Percentiles rank a stretch among this genome's conserved stretches.
These are phyloP conservation scores for Candida taoyuanica DNA, from an alignment of 805 yeast species.

Conservation along the genomic window DNA sequence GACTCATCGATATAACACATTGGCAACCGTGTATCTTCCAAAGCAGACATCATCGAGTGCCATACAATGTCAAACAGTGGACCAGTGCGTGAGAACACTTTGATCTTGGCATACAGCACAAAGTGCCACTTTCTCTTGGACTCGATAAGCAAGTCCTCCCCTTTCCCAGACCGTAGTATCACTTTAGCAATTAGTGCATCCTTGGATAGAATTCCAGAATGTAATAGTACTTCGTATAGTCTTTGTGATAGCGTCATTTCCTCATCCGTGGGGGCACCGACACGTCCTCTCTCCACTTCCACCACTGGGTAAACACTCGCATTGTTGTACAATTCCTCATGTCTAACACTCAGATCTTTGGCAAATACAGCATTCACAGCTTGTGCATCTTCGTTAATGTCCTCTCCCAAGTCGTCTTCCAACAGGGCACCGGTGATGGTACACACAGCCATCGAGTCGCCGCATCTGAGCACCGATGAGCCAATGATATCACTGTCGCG, in stretches of 20 bases:
- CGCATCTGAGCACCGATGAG: conserved; percentile 63
- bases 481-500: too few species aligned
- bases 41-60: conserved; percentile 60
- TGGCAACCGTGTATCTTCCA: conserved; percentile 60
- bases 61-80: conserved; percentile 77
- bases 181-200: conserved; percentile 53
- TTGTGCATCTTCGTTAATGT: conserved; percentile 37
- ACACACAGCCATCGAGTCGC: conserved; percentile 70
- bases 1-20: conserved; percentile 62
- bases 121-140: conserved; percentile 46
- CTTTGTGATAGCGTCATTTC: conserved; percentile 72
- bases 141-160: too few species aligned
- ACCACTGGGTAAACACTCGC: conserved; percentile 66
- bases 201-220: conserved; percentile 48
- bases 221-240: conserved; percentile 54
- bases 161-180: conserved; percentile 45
- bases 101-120: conserved; percentile 67
- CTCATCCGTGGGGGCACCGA: conserved; percentile 81
- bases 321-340: conserved; percentile 25
- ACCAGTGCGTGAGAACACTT: conserved; percentile 76
- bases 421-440: conserved; percentile 64
- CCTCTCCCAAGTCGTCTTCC: conserved; percentile 44
- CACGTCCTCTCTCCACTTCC: conserved; percentile 68
- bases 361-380: conserved; percentile 29
- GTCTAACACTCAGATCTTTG: conserved; percentile 29